Evolutionary conservation across 2,329 filamentous ascomycete genomes (phyloP), one percentile per base, ranked within the genome.

Genomic region (Scedosporium minutisporum): DNA sequence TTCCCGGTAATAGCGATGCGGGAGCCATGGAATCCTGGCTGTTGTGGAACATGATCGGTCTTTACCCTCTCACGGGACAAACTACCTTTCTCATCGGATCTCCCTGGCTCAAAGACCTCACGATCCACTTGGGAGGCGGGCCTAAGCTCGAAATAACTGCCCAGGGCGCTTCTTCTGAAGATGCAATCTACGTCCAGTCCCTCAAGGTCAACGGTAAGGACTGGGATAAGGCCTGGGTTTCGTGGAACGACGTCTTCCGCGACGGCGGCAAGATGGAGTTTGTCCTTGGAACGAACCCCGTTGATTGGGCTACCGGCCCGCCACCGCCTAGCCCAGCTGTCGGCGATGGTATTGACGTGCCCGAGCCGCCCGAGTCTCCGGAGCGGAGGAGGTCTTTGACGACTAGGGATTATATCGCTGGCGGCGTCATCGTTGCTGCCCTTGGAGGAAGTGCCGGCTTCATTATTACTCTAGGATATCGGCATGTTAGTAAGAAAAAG

Each of bases 21-120:
- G 88, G 88, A 6, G 85, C 87, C 14, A 89, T 90, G 87, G 86
- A 90, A 69, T 85, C 82, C 6, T 89, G 86, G 83, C 72, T 88
- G 2, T 72, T 88, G 7, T 90, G 87, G 83, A 84, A 82, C 65
- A 87, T 88, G 80, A 79, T 89, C 44, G 87, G 87, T 1, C 73
- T 89, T 29, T 89, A 88, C 66, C 87, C 87, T 1, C 75, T 90
- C 65, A 87, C 86, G 0, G 86, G 85, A 0, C 87, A 89, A 75
- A 85, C 85, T 0, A 87, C 83, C 1, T 89, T 89, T 70, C 75
- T 89, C 16, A 77, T 89, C 61, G 82, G 82, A 3, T 84, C 83
- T 6, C 86, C 86, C 0, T 88, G 84, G 84, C 86, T 87, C 68
- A 72, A 73, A 1, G 78, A 83, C 46, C 74, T 89, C 66, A 84